Evolutionary conservation across 805 yeast species (phyloP).

Genomic region (Starmerella tilneyi): DNA sequence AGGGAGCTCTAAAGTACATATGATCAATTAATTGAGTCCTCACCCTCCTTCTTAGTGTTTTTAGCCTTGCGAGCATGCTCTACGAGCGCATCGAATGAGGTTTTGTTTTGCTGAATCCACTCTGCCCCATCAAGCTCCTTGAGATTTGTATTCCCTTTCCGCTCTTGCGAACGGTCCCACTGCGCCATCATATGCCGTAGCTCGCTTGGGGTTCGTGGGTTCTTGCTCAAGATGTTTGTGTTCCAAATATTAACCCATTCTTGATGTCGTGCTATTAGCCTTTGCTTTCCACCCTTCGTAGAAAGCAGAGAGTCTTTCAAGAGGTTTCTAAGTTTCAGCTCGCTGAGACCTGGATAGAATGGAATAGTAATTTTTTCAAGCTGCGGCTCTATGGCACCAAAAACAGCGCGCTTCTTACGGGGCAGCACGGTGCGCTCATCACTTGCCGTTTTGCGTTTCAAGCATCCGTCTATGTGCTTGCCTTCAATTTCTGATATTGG

Average conservation of each 20-base stretch:
- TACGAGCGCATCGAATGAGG: conserved; percentile 21
- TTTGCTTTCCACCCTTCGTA: conserved; percentile 50
- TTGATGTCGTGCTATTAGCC: conserved; percentile 59
- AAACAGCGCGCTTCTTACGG: too few relatives aligned
- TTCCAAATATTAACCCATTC: conserved; percentile 72
- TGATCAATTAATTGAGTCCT: not conserved
- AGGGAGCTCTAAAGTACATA: not conserved
- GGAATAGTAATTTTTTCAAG: conserved; percentile 35
- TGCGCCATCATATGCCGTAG: conserved; percentile 45
- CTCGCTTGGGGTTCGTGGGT: conserved; percentile 49
- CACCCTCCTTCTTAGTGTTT: not conserved
- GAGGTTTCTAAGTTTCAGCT: conserved; percentile 51
- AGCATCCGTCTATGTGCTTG: conserved; percentile 53
- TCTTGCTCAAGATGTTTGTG: conserved; percentile 63
- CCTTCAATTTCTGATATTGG: conserved; percentile 47
- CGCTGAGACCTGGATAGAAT: conserved; percentile 50
- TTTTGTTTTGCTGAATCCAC: conserved; percentile 22
- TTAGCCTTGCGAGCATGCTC: conserved; percentile 14
- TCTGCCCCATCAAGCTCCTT: conserved; percentile 17
- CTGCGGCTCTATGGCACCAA: too few relatives aligned
- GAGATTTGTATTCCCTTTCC: conserved; percentile 8
- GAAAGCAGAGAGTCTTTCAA: conserved; percentile 47
- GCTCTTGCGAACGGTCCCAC: conserved; percentile 23
- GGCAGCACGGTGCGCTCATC: conserved; percentile 4
- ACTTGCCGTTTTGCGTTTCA: conserved; percentile 29